phyloP scores from a whole-genome alignment of 179 eudicot genomes.

The Spergularia azorica region DNA sequence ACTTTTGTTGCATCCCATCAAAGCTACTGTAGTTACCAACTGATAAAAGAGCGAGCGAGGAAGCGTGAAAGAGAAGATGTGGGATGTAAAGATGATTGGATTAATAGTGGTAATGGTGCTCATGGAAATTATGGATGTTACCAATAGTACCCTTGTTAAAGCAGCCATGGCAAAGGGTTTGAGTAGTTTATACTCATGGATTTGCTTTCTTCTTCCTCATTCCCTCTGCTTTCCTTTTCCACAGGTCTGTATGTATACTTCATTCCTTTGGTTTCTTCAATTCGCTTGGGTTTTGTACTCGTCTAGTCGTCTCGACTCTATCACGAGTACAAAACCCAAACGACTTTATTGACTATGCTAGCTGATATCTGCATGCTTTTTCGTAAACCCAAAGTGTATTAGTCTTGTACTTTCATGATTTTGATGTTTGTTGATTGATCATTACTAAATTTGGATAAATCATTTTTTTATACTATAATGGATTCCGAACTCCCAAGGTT shows the following conservation, averaged over 20 bases:
- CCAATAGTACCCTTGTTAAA: constrained; percentile 34
- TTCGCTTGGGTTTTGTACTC: too few relatives aligned
- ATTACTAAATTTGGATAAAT: too few relatives aligned
- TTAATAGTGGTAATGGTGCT: constrained; percentile 20
- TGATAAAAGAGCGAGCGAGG: background rate
- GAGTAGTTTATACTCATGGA: constrained; percentile 32
- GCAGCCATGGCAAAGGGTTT: constrained; percentile 43
- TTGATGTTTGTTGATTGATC: too few relatives aligned
- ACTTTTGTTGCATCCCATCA: background rate
- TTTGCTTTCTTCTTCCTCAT: constrained; percentile 32
- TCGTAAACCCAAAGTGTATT: too few relatives aligned
- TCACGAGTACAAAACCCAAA: too few relatives aligned
- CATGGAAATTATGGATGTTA: constrained; percentile 36
- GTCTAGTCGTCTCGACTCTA: too few relatives aligned
- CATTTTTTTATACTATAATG: too few relatives aligned
- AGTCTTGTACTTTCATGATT: too few relatives aligned
- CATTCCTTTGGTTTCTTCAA: background rate
- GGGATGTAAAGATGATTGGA: constrained; percentile 26
- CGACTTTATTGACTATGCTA: too few relatives aligned
- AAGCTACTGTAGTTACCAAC: background rate
- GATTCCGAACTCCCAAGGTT: too few relatives aligned
- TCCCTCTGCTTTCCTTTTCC: constrained; percentile 32
- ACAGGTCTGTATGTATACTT: constrained; percentile 18
- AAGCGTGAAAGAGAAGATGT: constrained; percentile 20
- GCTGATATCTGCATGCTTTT: too few relatives aligned